phyloP scores from a whole-genome alignment of 78 protist species.

The Acrasis kona region DNA sequence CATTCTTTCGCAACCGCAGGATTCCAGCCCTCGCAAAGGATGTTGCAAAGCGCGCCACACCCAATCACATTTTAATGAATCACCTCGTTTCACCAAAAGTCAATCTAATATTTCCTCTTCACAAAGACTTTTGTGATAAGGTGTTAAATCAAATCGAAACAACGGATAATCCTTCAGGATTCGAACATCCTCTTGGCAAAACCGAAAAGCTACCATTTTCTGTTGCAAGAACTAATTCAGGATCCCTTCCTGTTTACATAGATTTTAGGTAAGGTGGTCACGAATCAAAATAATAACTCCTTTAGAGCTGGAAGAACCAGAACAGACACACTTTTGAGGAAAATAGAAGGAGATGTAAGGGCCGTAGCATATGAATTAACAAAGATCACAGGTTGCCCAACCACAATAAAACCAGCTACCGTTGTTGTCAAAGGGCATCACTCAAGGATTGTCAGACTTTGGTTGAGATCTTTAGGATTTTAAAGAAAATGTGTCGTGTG shows the following conservation, averaged over 20 bases:
- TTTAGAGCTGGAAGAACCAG: not conserved
- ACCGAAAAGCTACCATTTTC: not conserved
- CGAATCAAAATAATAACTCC: not conserved
- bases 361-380: not conserved
- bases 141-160: not conserved
- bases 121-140: not conserved
- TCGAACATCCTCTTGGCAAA: not conserved
- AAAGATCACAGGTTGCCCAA: not conserved
- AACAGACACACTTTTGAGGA: not conserved
- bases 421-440: not conserved
- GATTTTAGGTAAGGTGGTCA: not conserved
- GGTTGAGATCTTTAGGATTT: not conserved
- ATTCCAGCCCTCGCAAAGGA: no score
- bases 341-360: not conserved
- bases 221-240: not conserved
- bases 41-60: no score
- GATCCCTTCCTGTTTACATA: slow-evolving; percentile 1
- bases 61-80: no score
- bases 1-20: no score
- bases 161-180: not conserved
- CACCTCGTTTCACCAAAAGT: no score
- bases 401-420: not conserved
- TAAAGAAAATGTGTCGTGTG: no score
- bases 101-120: not conserved
- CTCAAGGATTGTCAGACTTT: not conserved